Percentiles rank a stretch among this genome's conserved stretches.
phyloP scores from a whole-genome alignment of 176 grass and related monocot species.

The Aegilops speltoides region DNA sequence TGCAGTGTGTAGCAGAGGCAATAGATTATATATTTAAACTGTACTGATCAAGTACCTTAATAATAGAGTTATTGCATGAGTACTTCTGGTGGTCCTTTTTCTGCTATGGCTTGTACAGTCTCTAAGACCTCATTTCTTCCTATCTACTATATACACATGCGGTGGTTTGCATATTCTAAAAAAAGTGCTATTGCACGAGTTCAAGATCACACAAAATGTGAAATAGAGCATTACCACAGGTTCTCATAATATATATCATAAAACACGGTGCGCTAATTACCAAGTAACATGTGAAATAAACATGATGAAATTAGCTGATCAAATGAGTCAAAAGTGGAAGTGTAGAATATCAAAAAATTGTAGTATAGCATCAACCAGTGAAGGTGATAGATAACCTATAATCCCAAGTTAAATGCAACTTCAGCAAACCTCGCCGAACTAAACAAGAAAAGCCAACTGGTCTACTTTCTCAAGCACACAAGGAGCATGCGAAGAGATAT shows the following conservation, averaged over 20 bases:
- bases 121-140: background rate
- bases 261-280: constrained; percentile 3
- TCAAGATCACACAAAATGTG: background rate
- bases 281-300: background rate
- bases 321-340: constrained; percentile 1
- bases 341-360: background rate
- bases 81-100: background rate
- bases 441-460: constrained; percentile 2
- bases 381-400: background rate
- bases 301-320: background rate
- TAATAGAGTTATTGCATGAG: background rate
- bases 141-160: background rate
- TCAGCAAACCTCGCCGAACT: background rate
- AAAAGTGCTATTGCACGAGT: background rate
- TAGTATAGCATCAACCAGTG: background rate
- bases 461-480: background rate
- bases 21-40: background rate
- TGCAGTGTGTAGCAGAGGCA: background rate
- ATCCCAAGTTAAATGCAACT: background rate
- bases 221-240: constrained; percentile 9
- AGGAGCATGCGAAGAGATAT: background rate
- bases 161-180: background rate
- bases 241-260: background rate
- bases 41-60: background rate
- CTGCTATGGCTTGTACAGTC: background rate